phyloP scores from a whole-genome alignment of 805 yeast species.

The Candida corydali region DNA sequence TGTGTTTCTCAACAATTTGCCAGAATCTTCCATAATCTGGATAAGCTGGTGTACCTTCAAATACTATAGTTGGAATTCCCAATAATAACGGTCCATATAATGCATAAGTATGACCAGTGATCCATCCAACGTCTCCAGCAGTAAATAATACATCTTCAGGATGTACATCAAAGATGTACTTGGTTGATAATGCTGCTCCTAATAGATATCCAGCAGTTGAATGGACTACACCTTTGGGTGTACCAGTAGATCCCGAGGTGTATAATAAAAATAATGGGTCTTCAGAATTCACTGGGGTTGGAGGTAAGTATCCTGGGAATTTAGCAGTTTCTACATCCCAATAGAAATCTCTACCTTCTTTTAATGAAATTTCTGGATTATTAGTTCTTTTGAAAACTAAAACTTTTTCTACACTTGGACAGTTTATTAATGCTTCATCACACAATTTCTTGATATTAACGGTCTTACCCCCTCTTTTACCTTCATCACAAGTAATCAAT shows the following conservation, averaged over 20 bases:
- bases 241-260: constrained; percentile 86
- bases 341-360: constrained; percentile 62
- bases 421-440: constrained; percentile 68
- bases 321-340: constrained; percentile 70
- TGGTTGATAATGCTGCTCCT: constrained; percentile 69
- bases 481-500: constrained; percentile 78
- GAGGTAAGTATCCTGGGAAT: constrained; percentile 67
- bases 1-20: constrained; percentile 69
- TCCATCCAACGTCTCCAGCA: constrained; percentile 92
- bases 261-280: constrained; percentile 78
- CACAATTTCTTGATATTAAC: constrained; percentile 78
- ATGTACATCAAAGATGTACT: constrained; percentile 74
- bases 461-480: constrained; percentile 78
- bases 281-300: constrained; percentile 72
- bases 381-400: constrained; percentile 75
- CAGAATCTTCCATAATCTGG: constrained; percentile 79
- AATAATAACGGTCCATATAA: constrained; percentile 74
- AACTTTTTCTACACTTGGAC: constrained; percentile 66
- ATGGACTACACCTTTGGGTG: constrained; percentile 85
- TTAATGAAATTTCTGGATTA: constrained; percentile 47
- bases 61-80: constrained; percentile 77
- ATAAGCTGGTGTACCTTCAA: constrained; percentile 85
- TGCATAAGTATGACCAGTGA: constrained; percentile 82
- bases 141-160: constrained; percentile 73
- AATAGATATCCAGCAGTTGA: constrained; percentile 75